Evolutionary conservation across 2,329 filamentous ascomycete species (phyloP), one percentile per base, ranked within the genome.

Genomic region (Onygena corvina): DNA sequence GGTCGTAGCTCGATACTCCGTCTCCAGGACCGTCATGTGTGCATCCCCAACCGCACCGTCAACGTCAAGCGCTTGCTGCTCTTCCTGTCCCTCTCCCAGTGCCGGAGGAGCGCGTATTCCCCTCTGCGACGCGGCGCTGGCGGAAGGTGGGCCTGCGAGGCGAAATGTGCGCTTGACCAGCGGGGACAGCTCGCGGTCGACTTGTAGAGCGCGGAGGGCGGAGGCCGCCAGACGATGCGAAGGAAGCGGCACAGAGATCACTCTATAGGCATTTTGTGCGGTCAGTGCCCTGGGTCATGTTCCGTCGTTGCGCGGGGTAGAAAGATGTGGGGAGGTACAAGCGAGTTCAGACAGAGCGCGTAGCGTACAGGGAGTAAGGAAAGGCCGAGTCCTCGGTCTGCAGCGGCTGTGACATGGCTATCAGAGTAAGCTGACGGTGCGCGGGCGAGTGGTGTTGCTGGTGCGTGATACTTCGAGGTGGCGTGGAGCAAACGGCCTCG

Each of bases 151-250:
- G n/a, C 30, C 27, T 52, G 49, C 35, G 46, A 87, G 71, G 34
- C 75, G 72, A 56, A 95, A 83, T 1, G 75, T 72, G 50, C 90
- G 81, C 40, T 74, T 76, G 49, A 96, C 90, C 8, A 92, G 77
- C 11, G 84, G 79, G 1, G 90, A 96, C 46, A 96, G 76, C 64
- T 98, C 92, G 53, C 81, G 76, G 68, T 98, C 92, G 58, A 96
- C 89, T 51, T 81, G 74, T 36, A 96, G 76, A 33, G 87, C 79
- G 58, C 77, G 76, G 30, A 86, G 75, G 36, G 90, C 88, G 44
- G 84, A 80, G 42, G 74, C 75, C 47, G 90, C 88, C 42, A 95
- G 80, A 54, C 86, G 83, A 30, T 80, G 65, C 34, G 81, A 85
- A 16, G 89, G 89, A 62, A 96, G 84, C 38, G 92, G 90, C 52